A percentile compares a stretch with the other conserved stretches of the same genome.
Conservation (phyloP, 2,329 filamentous ascomycete genomes). For the Fusarium longipes region DNA sequence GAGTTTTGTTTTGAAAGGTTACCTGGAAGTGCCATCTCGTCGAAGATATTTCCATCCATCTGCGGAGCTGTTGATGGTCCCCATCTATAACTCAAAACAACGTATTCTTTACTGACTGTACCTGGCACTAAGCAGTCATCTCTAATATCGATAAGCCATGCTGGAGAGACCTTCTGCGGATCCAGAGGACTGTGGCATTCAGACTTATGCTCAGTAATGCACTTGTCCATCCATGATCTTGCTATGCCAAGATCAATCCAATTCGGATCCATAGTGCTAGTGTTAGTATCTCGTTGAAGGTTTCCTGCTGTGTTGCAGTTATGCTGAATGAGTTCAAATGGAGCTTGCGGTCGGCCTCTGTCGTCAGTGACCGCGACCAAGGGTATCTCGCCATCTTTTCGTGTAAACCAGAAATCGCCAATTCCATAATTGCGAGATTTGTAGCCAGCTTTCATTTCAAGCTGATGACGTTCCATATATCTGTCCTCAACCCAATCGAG, state of each 20-base stretch:
- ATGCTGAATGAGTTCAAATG: neutral
- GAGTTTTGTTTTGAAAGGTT: neutral
- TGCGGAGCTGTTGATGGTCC: neutral
- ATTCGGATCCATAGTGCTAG: neutral
- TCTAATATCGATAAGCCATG: neutral
- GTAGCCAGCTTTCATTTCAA: neutral
- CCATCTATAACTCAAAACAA: conserved; percentile 6
- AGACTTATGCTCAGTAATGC: neutral
- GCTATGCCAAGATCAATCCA: neutral
- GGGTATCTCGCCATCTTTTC: neutral
- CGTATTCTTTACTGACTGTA: neutral
- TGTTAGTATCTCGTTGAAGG: neutral
- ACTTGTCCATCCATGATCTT: neutral
- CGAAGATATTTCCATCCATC: neutral
- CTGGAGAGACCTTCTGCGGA: neutral
- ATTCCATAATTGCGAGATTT: neutral
- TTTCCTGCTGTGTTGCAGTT: neutral
- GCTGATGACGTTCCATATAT: neutral
- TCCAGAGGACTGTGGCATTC: neutral
- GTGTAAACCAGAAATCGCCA: neutral
- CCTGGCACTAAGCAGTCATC: neutral
- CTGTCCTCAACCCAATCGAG: neutral
- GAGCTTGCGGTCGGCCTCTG: neutral
- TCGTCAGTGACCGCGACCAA: neutral
- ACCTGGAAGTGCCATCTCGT: neutral